These are phyloP conservation scores for Takashimella tepidaria DNA, from an alignment of 1,284 basidiomycete genomes.

Conservation along the genomic window DNA sequence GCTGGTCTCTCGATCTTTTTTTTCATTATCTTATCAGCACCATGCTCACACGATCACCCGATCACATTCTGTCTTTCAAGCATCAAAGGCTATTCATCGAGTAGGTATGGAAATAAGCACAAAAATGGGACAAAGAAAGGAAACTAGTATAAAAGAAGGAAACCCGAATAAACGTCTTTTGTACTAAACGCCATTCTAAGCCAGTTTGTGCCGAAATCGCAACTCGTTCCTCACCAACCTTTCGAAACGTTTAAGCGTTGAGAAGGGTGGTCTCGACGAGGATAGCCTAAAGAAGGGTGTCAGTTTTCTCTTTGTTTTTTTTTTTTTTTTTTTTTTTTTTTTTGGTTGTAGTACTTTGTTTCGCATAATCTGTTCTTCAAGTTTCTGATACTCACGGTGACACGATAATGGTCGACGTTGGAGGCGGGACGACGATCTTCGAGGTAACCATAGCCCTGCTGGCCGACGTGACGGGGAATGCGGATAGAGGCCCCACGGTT, in stretches of 20 bases:
- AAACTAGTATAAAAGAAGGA: background rate
- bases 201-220: background rate
- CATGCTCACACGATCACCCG: too few relatives aligned
- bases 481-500: constrained; percentile 85
- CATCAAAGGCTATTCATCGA: background rate
- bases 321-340: too few relatives aligned
- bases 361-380: background rate
- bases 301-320: too few relatives aligned
- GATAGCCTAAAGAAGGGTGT: constrained; percentile 54
- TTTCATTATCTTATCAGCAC: too few relatives aligned
- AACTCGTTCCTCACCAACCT: background rate
- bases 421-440: constrained; percentile 95
- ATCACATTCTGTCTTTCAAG: too few relatives aligned
- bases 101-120: background rate
- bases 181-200: background rate
- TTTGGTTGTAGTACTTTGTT: too few relatives aligned
- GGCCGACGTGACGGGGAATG: constrained; percentile 84
- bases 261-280: constrained; percentile 82
- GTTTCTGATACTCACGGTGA: constrained; percentile 49
- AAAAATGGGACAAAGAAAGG: background rate
- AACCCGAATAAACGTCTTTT: background rate
- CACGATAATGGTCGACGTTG: constrained; percentile 91
- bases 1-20: too few relatives aligned
- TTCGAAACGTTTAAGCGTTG: constrained; percentile 15
- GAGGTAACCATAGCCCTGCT: constrained; percentile 91